Conservation (phyloP, 164 flowering plant genomes). For the Sedum album region DNA sequence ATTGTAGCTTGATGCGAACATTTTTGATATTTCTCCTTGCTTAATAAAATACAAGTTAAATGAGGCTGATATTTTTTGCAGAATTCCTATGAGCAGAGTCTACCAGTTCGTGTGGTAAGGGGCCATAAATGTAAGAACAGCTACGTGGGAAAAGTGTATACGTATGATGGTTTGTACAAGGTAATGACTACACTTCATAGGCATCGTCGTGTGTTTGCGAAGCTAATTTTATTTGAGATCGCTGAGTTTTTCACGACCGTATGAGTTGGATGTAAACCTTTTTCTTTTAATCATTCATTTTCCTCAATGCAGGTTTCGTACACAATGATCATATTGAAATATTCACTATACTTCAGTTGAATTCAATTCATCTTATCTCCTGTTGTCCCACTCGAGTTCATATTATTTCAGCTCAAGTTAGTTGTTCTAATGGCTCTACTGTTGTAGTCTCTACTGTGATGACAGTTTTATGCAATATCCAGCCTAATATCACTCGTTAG, state of each 20-base stretch:
- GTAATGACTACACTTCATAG: conserved; percentile 21
- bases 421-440: too few species aligned
- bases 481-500: not conserved
- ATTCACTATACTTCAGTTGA: not conserved
- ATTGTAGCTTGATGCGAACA: not conserved
- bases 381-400: not conserved
- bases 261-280: not conserved
- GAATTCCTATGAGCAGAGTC: conserved; percentile 59
- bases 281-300: not conserved
- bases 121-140: conserved; percentile 60
- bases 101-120: conserved; percentile 82
- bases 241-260: not conserved
- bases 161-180: conserved; percentile 91
- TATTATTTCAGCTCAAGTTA: too few species aligned
- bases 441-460: not conserved
- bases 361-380: not conserved
- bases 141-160: conserved; percentile 72
- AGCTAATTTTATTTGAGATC: not conserved
- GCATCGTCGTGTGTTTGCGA: not conserved
- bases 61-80: conserved; percentile 17
- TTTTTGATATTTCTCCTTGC: not conserved
- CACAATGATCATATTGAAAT: not conserved
- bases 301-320: too few species aligned
- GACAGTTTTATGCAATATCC: not conserved
- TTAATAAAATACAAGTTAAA: not conserved